Percentiles rank a stretch among this genome's conserved stretches.
These are phyloP conservation scores for Rutstroemia sp. DNA, from an alignment of 2,329 filamentous ascomycete species.

Conservation along the genomic window DNA sequence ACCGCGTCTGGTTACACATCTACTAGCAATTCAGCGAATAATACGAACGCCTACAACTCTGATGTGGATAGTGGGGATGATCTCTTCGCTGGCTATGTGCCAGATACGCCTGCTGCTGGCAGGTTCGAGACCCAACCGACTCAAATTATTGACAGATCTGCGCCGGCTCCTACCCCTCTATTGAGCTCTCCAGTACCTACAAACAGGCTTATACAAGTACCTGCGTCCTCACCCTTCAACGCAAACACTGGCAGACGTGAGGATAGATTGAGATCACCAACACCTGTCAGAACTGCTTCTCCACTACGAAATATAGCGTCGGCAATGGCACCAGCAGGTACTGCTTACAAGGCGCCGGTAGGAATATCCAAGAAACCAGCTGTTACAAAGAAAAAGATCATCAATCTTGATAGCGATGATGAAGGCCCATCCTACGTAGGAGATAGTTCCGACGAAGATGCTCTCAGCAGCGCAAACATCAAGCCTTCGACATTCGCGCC, in stretches of 20 bases:
- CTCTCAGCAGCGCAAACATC: slow-evolving; percentile 47
- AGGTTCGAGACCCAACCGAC: slow-evolving; percentile 33
- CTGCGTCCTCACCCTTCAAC: slow-evolving; percentile 69
- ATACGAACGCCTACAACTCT: slow-evolving; percentile 29
- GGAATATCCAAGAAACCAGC: slow-evolving; percentile 34
- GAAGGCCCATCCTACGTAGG: slow-evolving; percentile 51
- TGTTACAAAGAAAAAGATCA: slow-evolving; percentile 31
- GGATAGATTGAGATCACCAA: slow-evolving; percentile 17
- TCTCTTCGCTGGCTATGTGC: slow-evolving; percentile 37
- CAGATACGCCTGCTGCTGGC: slow-evolving; percentile 23
- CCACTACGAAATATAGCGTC: slow-evolving; percentile 39
- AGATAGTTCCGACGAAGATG: slow-evolving; percentile 56
- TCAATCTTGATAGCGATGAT: slow-evolving; percentile 47
- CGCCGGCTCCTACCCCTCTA: slow-evolving; percentile 17
- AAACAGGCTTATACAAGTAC: slow-evolving; percentile 60
- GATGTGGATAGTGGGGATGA: slow-evolving; percentile 40
- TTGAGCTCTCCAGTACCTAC: slow-evolving; percentile 24
- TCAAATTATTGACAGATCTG: slow-evolving; percentile 26
- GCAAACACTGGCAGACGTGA: slow-evolving; percentile 5
- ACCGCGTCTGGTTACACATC: slow-evolving; percentile 26
- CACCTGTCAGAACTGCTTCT: slow-evolving; percentile 17
- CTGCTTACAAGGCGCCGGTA: slow-evolving; percentile 52
- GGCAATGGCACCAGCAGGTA: slow-evolving; percentile 70
- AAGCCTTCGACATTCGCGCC: slow-evolving; percentile 48
- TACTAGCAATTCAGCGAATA: slow-evolving; percentile 19